These are phyloP conservation scores for Pilasporangium apinafurcum DNA, from an alignment of 352 stramenopile genomes.

Conservation along the genomic window DNA sequence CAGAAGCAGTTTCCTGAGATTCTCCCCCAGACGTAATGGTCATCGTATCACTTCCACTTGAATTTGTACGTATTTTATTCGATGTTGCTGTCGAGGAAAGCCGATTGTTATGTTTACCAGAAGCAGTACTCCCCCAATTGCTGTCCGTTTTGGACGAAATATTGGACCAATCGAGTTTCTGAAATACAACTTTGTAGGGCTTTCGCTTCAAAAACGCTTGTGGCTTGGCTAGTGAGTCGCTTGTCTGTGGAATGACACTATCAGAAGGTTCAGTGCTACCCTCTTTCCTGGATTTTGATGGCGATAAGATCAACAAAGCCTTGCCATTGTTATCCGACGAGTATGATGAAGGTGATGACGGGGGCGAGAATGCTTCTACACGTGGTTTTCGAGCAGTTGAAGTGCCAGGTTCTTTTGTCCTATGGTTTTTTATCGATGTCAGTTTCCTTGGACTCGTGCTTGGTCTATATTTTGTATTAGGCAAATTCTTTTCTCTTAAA, in stretches of 20 bases:
- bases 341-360: slow-evolving; percentile 44
- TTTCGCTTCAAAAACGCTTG: slow-evolving; percentile 58
- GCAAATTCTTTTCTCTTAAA: too few species aligned
- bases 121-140: slow-evolving; percentile 25
- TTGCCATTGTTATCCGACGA: slow-evolving; percentile 17
- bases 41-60: too few species aligned
- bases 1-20: too few species aligned
- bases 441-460: background rate
- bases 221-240: slow-evolving; percentile 3
- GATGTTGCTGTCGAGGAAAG: too few species aligned
- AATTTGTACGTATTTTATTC: too few species aligned
- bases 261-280: slow-evolving; percentile 1
- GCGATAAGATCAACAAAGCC: slow-evolving; percentile 1
- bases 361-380: slow-evolving; percentile 42
- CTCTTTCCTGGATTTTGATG: background rate
- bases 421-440: background rate
- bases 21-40: too few species aligned
- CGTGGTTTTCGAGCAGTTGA: slow-evolving; percentile 16
- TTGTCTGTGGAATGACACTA: background rate
- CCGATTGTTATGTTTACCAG: too few species aligned
- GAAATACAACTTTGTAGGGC: slow-evolving; percentile 60
- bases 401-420: background rate
- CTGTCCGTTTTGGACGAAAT: slow-evolving; percentile 57
- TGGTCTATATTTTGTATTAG: too few species aligned
- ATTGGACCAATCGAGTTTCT: slow-evolving; percentile 50